Conservation (phyloP, 78 protist species). For the Planoprotostelium fungivorum region DNA sequence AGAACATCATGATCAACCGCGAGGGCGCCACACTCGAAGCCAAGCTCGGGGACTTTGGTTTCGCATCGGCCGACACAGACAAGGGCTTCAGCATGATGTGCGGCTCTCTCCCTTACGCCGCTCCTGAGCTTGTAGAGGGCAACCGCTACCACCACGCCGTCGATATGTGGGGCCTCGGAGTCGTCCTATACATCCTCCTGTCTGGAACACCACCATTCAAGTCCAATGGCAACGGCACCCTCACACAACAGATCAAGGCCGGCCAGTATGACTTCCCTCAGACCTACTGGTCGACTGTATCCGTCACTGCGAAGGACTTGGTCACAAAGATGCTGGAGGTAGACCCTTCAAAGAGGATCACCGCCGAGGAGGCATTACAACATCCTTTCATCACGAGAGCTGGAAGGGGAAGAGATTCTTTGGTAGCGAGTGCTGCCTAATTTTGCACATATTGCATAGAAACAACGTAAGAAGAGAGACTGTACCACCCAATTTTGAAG, state of each 20-base stretch:
- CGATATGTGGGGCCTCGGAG: background rate
- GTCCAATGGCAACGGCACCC: background rate
- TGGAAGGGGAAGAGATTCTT: background rate
- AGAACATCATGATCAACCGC: slow-evolving; percentile 43
- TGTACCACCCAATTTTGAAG: too few species aligned
- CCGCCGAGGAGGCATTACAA: slow-evolving; percentile 12
- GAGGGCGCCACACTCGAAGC: background rate
- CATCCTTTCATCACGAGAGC: background rate
- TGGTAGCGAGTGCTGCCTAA: too few species aligned
- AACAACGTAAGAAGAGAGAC: too few species aligned
- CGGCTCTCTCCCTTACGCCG: background rate
- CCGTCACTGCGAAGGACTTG: slow-evolving; percentile 23
- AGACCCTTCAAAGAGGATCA: slow-evolving; percentile 25
- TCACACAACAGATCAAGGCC: slow-evolving; percentile 7
- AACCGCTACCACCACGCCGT: background rate
- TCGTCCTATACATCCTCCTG: background rate
- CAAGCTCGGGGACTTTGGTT: background rate
- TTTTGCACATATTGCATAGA: too few species aligned
- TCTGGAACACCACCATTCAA: background rate
- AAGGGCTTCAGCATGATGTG: background rate
- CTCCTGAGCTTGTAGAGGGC: background rate
- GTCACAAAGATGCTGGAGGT: slow-evolving; percentile 4
- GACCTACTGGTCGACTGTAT: slow-evolving; percentile 19
- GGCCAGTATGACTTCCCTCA: slow-evolving; percentile 18
- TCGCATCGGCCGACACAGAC: background rate